Evolutionary conservation across 2,329 filamentous ascomycete species (phyloP).

Genomic region (Pestalotiopsis sp.): DNA sequence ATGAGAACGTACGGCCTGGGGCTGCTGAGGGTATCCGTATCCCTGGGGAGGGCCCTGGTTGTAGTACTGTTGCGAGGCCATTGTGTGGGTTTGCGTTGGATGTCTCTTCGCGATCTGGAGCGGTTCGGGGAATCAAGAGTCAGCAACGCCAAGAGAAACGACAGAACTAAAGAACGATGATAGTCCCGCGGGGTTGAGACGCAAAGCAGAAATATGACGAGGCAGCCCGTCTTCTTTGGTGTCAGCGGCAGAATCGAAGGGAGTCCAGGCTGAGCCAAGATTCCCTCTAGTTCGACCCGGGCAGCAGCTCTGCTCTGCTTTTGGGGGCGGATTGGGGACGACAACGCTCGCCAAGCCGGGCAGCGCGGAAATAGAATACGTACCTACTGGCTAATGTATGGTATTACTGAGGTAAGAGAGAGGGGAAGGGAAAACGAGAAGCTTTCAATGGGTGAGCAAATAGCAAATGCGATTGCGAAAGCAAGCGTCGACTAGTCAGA

Average conservation of each 20-base stretch:
- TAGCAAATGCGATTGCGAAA: background rate
- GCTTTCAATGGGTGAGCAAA: background rate
- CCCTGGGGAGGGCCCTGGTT: constrained; percentile 32
- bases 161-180: background rate
- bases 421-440: background rate
- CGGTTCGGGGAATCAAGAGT: constrained; percentile 11
- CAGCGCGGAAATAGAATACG: background rate
- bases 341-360: background rate
- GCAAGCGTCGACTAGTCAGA: background rate
- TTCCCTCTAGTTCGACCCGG: background rate
- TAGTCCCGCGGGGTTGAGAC: background rate
- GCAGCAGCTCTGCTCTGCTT: background rate
- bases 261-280: constrained; percentile 1
- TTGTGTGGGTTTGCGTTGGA: constrained; percentile 17
- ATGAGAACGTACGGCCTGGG: constrained; percentile 41
- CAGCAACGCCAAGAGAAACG: constrained; percentile 11
- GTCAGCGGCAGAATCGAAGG: background rate
- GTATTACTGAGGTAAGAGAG: background rate
- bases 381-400: background rate
- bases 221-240: background rate
- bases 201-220: background rate
- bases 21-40: constrained; percentile 42
- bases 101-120: background rate
- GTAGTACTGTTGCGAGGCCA: constrained; percentile 35
- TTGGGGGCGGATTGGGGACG: background rate